These are phyloP conservation scores for Cnidoscolus chayamansa DNA, from an alignment of 441 rosid species.

Conservation along the genomic window DNA sequence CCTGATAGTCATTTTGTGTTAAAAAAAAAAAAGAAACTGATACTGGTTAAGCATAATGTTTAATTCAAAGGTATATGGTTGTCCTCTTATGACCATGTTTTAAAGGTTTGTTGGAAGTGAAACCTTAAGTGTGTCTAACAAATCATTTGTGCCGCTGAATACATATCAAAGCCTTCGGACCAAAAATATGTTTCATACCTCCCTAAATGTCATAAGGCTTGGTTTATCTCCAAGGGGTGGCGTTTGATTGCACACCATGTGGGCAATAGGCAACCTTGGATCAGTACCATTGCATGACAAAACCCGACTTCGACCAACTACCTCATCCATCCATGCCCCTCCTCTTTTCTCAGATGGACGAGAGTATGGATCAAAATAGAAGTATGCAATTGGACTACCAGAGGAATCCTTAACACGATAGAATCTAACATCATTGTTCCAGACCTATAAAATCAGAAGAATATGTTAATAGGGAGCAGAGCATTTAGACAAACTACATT, in stretches of 20 bases:
- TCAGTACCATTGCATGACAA: conserved; percentile 61
- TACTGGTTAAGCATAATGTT: not conserved
- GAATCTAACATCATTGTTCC: conserved; percentile 82
- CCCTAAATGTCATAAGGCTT: conserved; percentile 92
- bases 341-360: conserved; percentile 90
- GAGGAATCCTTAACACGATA: conserved; percentile 73
- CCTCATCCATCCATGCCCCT: conserved; percentile 98
- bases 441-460: conserved; percentile 51
- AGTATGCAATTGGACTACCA: conserved; percentile 73
- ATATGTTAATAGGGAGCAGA: conserved; percentile 12
- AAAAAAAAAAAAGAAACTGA: not conserved
- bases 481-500: conserved; percentile 7
- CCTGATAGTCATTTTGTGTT: not conserved
- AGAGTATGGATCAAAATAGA: conserved; percentile 93
- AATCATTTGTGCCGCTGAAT: not conserved
- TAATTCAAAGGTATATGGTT: too few species aligned
- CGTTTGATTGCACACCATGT: conserved; percentile 94
- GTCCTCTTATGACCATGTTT: not conserved
- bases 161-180: not conserved
- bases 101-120: not conserved
- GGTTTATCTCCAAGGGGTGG: conserved; percentile 97
- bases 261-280: conserved; percentile 83
- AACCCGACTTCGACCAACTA: conserved; percentile 69
- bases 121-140: not conserved
- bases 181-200: conserved; percentile 41